phyloP scores from a whole-genome alignment of 177 flowering plant genomes.

The Tripterygium wilfordii region DNA sequence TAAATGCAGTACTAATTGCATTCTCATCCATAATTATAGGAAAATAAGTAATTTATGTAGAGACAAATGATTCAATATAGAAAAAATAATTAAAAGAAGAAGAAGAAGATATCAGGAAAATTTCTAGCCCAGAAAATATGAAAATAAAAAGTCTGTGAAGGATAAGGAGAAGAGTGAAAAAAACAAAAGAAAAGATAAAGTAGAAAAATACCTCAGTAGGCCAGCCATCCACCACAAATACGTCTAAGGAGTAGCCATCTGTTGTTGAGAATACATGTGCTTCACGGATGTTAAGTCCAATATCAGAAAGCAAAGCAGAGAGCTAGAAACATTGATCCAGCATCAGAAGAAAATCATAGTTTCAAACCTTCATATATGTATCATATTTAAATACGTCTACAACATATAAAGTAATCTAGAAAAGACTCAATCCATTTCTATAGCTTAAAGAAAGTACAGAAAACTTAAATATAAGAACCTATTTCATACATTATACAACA shows the following conservation, averaged over 20 bases:
- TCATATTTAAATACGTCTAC: too few relatives aligned
- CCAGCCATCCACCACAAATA: slow-evolving; percentile 99
- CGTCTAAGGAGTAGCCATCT: slow-evolving; percentile 97
- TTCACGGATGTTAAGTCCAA: slow-evolving; percentile 91
- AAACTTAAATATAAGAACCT: too few relatives aligned
- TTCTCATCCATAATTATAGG: too few relatives aligned
- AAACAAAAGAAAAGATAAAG: not conserved
- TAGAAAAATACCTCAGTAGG: slow-evolving; percentile 51
- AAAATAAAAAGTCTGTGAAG: not conserved
- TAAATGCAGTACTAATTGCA: too few relatives aligned
- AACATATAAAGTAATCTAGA: too few relatives aligned
- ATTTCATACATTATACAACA: too few relatives aligned
- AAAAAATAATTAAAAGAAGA: not conserved
- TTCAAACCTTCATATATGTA: not conserved
- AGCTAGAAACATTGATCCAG: slow-evolving; percentile 46
- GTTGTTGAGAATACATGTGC: slow-evolving; percentile 96
- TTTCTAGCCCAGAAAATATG: too few relatives aligned
- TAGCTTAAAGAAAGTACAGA: too few relatives aligned
- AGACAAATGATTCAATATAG: too few relatives aligned
- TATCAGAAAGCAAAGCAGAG: slow-evolving; percentile 90
- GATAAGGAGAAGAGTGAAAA: not conserved
- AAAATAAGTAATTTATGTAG: too few relatives aligned
- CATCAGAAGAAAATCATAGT: slow-evolving; percentile 1
- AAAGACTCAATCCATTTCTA: too few relatives aligned
- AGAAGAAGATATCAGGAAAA: not conserved